Conservation (phyloP, 1,139 yeast species). For the Hanseniaspora uvarum region DNA sequence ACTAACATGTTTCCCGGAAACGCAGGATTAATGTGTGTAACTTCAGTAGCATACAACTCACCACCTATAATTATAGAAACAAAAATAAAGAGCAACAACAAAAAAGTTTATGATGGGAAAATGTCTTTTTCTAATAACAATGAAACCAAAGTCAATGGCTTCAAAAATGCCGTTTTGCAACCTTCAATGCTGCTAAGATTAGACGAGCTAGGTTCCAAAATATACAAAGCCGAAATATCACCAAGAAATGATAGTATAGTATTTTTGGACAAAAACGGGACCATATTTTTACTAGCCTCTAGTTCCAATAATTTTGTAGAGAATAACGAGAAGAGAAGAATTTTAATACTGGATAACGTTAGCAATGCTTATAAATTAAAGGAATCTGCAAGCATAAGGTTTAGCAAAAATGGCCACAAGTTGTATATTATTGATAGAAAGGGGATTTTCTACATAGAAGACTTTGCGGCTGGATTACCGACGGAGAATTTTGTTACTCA, state of each 20-base stretch:
- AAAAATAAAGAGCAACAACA: constrained; percentile 33
- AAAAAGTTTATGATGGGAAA: constrained; percentile 32
- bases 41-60: constrained; percentile 50
- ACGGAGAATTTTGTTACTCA: constrained; percentile 68
- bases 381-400: constrained; percentile 66
- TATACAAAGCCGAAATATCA: constrained; percentile 63
- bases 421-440: constrained; percentile 68
- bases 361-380: constrained; percentile 56
- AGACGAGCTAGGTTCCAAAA: constrained; percentile 72
- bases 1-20: constrained; percentile 58
- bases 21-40: constrained; percentile 45
- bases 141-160: background rate
- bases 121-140: constrained; percentile 24
- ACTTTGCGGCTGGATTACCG: constrained; percentile 79
- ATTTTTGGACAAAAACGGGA: constrained; percentile 66
- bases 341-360: constrained; percentile 67
- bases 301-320: constrained; percentile 39
- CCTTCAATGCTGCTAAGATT: constrained; percentile 50
- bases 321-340: constrained; percentile 45
- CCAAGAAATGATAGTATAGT: constrained; percentile 84
- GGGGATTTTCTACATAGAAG: constrained; percentile 68
- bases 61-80: constrained; percentile 55
- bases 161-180: constrained; percentile 35
- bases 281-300: constrained; percentile 57
- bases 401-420: constrained; percentile 73